Evolutionary conservation across 176 grass and related monocot genomes (phyloP), one percentile per base, ranked within the genome.

Genomic region (Chloris gayana): DNA sequence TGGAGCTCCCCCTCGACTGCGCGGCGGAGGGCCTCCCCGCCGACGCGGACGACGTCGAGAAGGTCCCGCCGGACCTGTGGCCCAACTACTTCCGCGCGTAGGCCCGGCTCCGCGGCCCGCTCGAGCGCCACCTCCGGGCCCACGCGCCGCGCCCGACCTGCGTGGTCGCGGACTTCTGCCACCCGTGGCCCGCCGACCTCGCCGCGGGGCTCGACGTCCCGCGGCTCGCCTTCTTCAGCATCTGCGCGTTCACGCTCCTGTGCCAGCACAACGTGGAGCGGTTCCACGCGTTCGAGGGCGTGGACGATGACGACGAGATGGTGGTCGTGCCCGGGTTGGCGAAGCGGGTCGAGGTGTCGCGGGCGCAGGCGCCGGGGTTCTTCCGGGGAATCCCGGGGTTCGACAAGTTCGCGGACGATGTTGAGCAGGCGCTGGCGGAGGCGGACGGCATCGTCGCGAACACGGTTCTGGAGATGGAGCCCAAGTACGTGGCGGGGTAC

Each of bases 91-190:
- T 83, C 69, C 68, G 62, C 31, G 86, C 80, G 3, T 18, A 38
- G 68, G 37, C 37, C 30, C 75, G 56, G 11, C 80, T 83, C 30
- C 38, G 38, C 1, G 75, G 1, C 60, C 86, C 80, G 22, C 59
- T 88, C 5, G 80, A 88, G 74, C n/a, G 68, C 49, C 74, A 50
- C 74, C 86, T 88, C 68, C 80, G 74, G n/a, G 35, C 46, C 34
- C 34, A 31, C 58, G 53, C 65, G 34, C 82, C 74, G 44, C 67
- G 42, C 42, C 90, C 90, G 22, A 84, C 75, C 54, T 96, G 93
- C 85, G 70, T 96, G 44, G 84, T 96, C 9, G 38, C 85, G 13
- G 90, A 96, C 72, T 80, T 84, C 85, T 88, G 82, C 82, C 86
- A 90, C 69, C 54, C 82, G 13, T 92, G 87, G 93, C 86, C 90